A percentile compares a stretch with the other conserved stretches of the same genome.
These are phyloP conservation scores for Amanita molliuscula DNA, from an alignment of 768 basidiomycete genomes.

Conservation along the genomic window DNA sequence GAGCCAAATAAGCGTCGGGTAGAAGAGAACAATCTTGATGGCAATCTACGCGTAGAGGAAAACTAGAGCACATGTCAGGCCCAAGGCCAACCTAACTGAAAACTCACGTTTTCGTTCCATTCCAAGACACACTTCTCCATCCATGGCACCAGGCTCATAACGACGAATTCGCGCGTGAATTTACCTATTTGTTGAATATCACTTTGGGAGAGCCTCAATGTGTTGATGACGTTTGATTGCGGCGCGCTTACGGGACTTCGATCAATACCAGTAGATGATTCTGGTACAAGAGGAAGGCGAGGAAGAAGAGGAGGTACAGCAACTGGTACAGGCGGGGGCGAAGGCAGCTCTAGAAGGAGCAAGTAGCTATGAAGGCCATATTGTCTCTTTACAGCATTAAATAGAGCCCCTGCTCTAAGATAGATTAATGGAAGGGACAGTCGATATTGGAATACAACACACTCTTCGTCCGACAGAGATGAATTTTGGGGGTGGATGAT, in stretches of 20 bases:
- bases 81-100: neutral
- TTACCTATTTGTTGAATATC: constrained; percentile 70
- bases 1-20: constrained; percentile 78
- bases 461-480: constrained; percentile 72
- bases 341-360: constrained; percentile 51
- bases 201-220: constrained; percentile 48
- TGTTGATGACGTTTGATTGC: constrained; percentile 20
- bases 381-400: constrained; percentile 84
- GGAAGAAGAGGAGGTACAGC: constrained; percentile 58
- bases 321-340: constrained; percentile 54
- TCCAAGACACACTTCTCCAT: constrained; percentile 92
- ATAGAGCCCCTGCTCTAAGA: constrained; percentile 61
- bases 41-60: constrained; percentile 66
- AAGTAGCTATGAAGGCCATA: constrained; percentile 72
- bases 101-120: constrained; percentile 79
- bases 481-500: constrained; percentile 69
- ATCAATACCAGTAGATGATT: constrained; percentile 11
- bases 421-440: constrained; percentile 4
- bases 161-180: constrained; percentile 81
- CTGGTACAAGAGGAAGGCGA: constrained; percentile 35
- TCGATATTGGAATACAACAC: constrained; percentile 20
- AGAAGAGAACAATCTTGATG: constrained; percentile 78
- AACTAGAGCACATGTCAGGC: constrained; percentile 29
- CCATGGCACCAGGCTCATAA: constrained; percentile 88
- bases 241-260: constrained; percentile 12